Evolutionary conservation across 345 rosid species (phyloP).

Genomic region (Lepidium didymum): DNA sequence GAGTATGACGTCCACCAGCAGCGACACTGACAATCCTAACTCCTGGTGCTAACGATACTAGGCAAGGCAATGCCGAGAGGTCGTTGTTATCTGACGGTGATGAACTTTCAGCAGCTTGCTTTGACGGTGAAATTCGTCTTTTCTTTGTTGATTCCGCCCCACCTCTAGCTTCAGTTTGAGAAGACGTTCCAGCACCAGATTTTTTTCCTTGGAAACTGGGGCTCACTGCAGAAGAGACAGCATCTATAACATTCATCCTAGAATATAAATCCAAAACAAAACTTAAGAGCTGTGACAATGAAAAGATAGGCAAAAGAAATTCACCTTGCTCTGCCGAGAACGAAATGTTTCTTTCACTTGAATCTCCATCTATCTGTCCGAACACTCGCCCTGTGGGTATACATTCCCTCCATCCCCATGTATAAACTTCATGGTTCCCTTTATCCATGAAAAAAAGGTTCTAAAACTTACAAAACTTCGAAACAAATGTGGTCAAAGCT

Average conservation of each 20-base stretch:
- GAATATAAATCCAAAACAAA: neutral
- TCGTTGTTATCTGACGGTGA: conserved; percentile 63
- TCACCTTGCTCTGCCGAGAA: conserved; percentile 69
- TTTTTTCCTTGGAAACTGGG: conserved; percentile 52
- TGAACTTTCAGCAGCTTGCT: conserved; percentile 75
- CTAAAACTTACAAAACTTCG: neutral
- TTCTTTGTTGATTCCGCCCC: conserved; percentile 67
- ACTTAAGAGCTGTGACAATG: neutral
- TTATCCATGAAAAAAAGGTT: conserved; percentile 13
- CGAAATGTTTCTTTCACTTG: conserved; percentile 45
- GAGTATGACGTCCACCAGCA: conserved; percentile 96
- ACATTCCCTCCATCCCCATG: conserved; percentile 99
- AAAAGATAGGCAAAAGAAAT: conserved; percentile 2
- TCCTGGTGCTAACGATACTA: conserved; percentile 81
- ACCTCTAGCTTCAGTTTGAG: conserved; percentile 37
- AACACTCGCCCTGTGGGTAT: conserved; percentile 81
- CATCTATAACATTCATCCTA: conserved; percentile 4
- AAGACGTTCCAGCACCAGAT: conserved; percentile 40
- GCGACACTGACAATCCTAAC: conserved; percentile 77
- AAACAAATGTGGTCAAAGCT: neutral
- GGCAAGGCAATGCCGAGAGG: conserved; percentile 80
- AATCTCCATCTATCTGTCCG: conserved; percentile 50
- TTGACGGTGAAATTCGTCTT: conserved; percentile 54
- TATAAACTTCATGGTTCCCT: conserved; percentile 74
- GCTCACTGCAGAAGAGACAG: conserved; percentile 42